These are phyloP conservation scores for Phytophthora uliginosa DNA, from an alignment of 352 stramenopile genomes.

Conservation along the genomic window DNA sequence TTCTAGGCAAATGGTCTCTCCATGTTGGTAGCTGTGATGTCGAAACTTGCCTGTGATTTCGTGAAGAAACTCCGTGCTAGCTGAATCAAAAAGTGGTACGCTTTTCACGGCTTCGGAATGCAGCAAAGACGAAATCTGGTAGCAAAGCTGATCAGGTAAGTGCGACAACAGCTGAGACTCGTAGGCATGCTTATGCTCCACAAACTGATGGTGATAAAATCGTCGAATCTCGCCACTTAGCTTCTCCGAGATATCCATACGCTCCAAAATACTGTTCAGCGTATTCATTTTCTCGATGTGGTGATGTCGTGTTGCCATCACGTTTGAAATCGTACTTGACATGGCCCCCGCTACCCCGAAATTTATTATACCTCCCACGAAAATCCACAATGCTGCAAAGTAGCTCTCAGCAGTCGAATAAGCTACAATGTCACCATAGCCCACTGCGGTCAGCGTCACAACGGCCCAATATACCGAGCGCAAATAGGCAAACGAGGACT, in stretches of 20 bases:
- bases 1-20: constrained; percentile 78
- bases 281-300: constrained; percentile 79
- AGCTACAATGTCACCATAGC: constrained; percentile 80
- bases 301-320: constrained; percentile 69
- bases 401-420: constrained; percentile 84
- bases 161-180: constrained; percentile 77
- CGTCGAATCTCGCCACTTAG: constrained; percentile 74
- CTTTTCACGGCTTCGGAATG: constrained; percentile 69
- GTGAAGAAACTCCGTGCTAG: constrained; percentile 70
- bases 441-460: constrained; percentile 78
- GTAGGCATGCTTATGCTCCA: constrained; percentile 67
- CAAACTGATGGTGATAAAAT: constrained; percentile 84
- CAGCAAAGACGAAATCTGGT: constrained; percentile 78
- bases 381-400: constrained; percentile 83
- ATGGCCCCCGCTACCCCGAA: constrained; percentile 85
- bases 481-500: constrained; percentile 71
- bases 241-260: constrained; percentile 62
- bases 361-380: constrained; percentile 80
- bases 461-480: constrained; percentile 84
- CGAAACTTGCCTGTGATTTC: constrained; percentile 86
- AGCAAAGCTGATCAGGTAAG: constrained; percentile 79
- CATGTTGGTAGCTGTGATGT: constrained; percentile 79
- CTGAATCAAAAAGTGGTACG: constrained; percentile 68
- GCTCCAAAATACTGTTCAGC: constrained; percentile 80
- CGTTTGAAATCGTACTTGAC: constrained; percentile 81